Evolutionary conservation across 2,329 filamentous ascomycete species (phyloP).

Genomic region (Cryoendolithus antarcticus): DNA sequence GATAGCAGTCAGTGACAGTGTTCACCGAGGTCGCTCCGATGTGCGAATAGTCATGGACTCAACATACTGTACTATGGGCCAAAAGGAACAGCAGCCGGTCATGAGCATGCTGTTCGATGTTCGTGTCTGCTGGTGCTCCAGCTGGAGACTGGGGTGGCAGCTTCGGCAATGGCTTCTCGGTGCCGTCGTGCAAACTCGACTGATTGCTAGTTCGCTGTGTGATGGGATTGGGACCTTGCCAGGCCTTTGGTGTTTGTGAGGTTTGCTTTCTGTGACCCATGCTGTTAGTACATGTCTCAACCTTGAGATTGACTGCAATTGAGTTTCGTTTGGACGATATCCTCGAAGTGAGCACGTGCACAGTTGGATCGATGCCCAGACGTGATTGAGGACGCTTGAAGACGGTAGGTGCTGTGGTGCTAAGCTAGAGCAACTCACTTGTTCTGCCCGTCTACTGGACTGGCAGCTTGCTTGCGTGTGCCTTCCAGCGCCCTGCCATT

Average conservation of each 20-base stretch:
- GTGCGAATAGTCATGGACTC: slow-evolving; percentile 53
- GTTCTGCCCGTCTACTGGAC: slow-evolving; percentile 41
- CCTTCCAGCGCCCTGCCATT: slow-evolving; percentile 39
- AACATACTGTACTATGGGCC: slow-evolving; percentile 42
- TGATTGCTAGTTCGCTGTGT: slow-evolving; percentile 38
- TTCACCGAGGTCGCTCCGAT: neutral
- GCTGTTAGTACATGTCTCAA: too few species aligned
- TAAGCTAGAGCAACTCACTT: slow-evolving; percentile 33
- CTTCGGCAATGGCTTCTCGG: slow-evolving; percentile 22
- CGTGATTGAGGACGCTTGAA: too few species aligned
- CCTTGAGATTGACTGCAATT: too few species aligned
- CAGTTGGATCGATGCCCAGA: too few species aligned
- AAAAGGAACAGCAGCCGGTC: slow-evolving; percentile 48
- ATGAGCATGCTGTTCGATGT: slow-evolving; percentile 45
- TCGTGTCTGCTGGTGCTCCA: slow-evolving; percentile 32
- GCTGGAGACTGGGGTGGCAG: slow-evolving; percentile 10
- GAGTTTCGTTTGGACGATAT: too few species aligned
- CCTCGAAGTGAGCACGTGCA: too few species aligned
- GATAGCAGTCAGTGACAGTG: slow-evolving; percentile 4
- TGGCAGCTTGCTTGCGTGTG: slow-evolving; percentile 43
- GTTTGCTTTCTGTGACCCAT: slow-evolving; percentile 35
- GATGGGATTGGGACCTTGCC: slow-evolving; percentile 50
- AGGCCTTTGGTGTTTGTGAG: slow-evolving; percentile 40
- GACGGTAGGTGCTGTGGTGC: too few species aligned
- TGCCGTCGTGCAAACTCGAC: slow-evolving; percentile 42